A percentile compares a stretch with the other conserved stretches of the same genome.
Evolutionary conservation across 106 monocot species (phyloP).

Genomic region (Phalaenopsis aphrodite): DNA sequence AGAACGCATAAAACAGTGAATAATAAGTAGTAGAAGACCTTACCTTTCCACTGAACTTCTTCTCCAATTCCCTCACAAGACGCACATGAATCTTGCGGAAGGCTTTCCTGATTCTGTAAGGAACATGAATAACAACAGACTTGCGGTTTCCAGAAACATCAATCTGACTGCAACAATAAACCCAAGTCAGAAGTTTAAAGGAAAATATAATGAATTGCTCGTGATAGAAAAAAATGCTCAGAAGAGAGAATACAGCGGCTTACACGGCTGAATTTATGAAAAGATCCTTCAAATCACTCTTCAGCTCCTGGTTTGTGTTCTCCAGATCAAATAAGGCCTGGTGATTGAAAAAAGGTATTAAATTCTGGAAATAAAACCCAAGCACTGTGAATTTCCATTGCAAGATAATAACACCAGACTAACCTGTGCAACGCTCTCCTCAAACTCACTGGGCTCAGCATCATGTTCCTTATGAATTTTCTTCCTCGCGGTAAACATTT

Average conservation of each 20-base stretch:
- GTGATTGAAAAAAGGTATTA: background rate
- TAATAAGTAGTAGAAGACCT: background rate
- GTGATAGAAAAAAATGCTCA: background rate
- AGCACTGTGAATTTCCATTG: background rate
- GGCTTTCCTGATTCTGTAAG: constrained; percentile 72
- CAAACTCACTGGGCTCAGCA: constrained; percentile 17
- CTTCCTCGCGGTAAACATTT: constrained; percentile 21
- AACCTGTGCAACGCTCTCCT: constrained; percentile 22
- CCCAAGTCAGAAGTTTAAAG: background rate
- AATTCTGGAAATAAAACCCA: background rate
- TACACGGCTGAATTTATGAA: constrained; percentile 79
- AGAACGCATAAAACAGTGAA: background rate
- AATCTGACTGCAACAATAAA: constrained; percentile 40
- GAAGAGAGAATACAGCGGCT: background rate
- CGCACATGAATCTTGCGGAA: constrained; percentile 86
- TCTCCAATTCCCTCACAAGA: constrained; percentile 90
- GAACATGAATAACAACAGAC: constrained; percentile 77
- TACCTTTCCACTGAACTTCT: constrained; percentile 98
- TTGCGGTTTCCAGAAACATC: constrained; percentile 72
- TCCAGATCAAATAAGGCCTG: constrained; percentile 87
- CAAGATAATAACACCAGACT: background rate
- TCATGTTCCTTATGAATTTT: constrained; percentile 24
- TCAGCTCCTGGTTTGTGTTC: constrained; percentile 71
- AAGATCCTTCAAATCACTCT: constrained; percentile 91
- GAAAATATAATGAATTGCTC: background rate